phyloP scores from a whole-genome alignment of 495 filamentous ascomycete species.

The Sordaria brevicollis region DNA sequence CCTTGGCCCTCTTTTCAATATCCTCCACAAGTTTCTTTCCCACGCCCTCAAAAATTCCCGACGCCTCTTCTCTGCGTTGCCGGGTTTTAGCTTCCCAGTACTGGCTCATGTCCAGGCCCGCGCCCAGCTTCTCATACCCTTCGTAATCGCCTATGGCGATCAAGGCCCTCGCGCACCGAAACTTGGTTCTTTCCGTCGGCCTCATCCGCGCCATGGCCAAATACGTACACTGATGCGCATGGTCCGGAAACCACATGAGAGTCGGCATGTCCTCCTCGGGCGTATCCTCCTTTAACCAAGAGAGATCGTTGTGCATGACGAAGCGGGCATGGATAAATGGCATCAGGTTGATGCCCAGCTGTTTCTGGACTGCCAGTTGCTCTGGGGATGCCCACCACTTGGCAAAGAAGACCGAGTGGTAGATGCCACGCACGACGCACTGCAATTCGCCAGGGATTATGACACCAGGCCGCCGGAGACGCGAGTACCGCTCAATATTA shows the following conservation, averaged over 20 bases:
- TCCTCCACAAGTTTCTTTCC: not conserved
- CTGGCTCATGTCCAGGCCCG: not conserved
- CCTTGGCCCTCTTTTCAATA: not conserved
- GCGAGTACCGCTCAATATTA: constrained; percentile 8
- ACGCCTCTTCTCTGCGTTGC: not conserved
- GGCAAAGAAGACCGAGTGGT: constrained; percentile 6
- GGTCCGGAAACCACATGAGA: not conserved
- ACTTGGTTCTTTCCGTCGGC: not conserved
- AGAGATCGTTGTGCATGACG: not conserved
- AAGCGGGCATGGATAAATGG: not conserved
- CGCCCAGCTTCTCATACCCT: not conserved
- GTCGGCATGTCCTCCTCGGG: not conserved
- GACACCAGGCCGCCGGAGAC: constrained; percentile 6
- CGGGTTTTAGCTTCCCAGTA: not conserved
- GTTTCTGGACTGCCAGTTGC: not conserved
- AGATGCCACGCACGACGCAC: constrained; percentile 8
- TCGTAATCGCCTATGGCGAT: not conserved
- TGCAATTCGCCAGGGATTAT: not conserved
- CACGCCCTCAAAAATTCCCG: not conserved
- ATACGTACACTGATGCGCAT: not conserved
- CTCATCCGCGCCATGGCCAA: not conserved
- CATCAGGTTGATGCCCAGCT: not conserved
- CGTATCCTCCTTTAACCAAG: not conserved
- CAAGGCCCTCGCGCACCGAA: not conserved
- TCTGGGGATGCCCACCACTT: not conserved